These are phyloP conservation scores for Luffa aegyptiaca DNA, from an alignment of 306 rosid species.

Conservation along the genomic window DNA sequence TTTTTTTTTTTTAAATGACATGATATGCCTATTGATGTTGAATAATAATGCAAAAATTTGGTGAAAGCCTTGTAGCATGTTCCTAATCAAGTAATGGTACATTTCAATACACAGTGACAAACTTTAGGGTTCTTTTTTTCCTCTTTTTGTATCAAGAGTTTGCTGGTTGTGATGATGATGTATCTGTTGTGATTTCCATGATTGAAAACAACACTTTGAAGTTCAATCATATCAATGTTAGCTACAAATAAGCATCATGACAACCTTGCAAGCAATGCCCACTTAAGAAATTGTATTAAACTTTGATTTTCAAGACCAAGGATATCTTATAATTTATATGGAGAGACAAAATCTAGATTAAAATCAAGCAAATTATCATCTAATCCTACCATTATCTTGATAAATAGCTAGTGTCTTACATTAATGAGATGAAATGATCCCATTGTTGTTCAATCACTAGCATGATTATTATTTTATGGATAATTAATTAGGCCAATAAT, in stretches of 20 bases:
- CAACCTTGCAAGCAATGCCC: neutral
- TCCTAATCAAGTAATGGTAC: neutral
- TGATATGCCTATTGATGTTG: neutral
- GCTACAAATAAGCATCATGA: slow-evolving; percentile 9
- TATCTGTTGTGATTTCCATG: neutral
- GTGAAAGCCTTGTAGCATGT: neutral
- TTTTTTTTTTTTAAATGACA: no score
- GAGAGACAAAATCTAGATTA: neutral
- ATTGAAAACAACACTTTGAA: slow-evolving; percentile 4
- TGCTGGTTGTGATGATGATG: neutral
- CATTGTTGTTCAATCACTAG: neutral
- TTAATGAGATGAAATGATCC: neutral
- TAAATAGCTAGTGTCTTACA: neutral
- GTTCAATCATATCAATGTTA: slow-evolving; percentile 13
- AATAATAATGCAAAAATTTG: neutral
- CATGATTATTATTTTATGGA: neutral
- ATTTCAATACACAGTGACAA: neutral
- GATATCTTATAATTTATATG: neutral
- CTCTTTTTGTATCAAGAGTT: neutral
- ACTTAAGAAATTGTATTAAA: neutral
- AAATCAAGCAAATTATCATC: neutral
- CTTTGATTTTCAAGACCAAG: neutral
- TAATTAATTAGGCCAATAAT: slow-evolving; percentile 4
- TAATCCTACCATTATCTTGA: neutral
- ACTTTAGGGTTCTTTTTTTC: neutral